Conservation (phyloP, 139 green algal genomes). For the Chara braunii region DNA sequence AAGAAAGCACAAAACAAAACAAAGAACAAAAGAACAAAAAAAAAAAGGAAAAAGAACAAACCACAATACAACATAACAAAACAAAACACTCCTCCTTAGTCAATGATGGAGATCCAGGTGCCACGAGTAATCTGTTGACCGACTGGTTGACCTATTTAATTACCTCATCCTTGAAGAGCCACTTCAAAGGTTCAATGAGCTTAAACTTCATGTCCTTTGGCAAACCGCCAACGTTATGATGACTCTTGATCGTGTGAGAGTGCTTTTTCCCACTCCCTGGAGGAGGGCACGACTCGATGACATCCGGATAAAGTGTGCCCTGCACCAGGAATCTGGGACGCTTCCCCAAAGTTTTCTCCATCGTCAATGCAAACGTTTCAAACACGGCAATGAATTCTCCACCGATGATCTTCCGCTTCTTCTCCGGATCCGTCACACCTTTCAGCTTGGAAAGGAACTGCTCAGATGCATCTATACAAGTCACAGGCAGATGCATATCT, state of each 20-base stretch:
- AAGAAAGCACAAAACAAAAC: too few species aligned
- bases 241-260: slow-evolving; percentile 98
- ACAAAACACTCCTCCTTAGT: background rate
- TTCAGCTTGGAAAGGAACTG: slow-evolving; percentile 45
- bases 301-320: slow-evolving; percentile 96
- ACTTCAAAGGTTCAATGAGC: slow-evolving; percentile 92
- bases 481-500: slow-evolving; percentile 94
- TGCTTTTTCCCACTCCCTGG: slow-evolving; percentile 91
- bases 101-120: background rate
- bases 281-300: slow-evolving; percentile 96
- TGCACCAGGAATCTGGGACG: slow-evolving; percentile 50
- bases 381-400: slow-evolving; percentile 90
- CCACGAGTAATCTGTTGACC: slow-evolving; percentile 5
- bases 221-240: slow-evolving; percentile 98
- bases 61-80: slow-evolving; percentile 1
- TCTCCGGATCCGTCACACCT: slow-evolving; percentile 87
- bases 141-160: slow-evolving; percentile 20
- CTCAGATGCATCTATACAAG: slow-evolving; percentile 64
- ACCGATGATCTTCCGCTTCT: slow-evolving; percentile 94
- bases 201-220: slow-evolving; percentile 93
- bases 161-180: slow-evolving; percentile 94
- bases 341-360: slow-evolving; percentile 21
- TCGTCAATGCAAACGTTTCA: slow-evolving; percentile 61
- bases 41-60: background rate
- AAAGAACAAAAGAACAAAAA: slow-evolving; percentile 2